phyloP scores from a whole-genome alignment of 768 basidiomycete genomes.

The Pluteus cervinus region DNA sequence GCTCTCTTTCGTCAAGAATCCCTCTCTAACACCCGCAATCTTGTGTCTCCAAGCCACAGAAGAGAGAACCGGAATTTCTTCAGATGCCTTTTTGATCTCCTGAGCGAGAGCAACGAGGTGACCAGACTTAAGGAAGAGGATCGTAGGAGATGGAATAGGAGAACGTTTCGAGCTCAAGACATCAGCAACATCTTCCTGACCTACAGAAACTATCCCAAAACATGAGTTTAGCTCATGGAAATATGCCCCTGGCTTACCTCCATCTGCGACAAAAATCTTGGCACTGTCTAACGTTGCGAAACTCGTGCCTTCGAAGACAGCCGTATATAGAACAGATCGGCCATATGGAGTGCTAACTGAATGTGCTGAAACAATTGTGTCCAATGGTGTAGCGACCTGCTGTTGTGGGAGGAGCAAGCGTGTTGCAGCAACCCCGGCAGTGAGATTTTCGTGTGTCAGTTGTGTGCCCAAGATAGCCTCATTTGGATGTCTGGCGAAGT shows the following conservation, averaged over 20 bases:
- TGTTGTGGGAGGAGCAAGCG: constrained; percentile 73
- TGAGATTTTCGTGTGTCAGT: constrained; percentile 80
- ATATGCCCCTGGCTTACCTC: no score
- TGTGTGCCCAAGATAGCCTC: constrained; percentile 56
- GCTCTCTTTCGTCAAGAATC: constrained; percentile 71
- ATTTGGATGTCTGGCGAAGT: constrained; percentile 50
- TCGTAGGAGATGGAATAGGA: constrained; percentile 68
- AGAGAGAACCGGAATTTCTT: constrained; percentile 50
- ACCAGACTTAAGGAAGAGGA: constrained; percentile 65
- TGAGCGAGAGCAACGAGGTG: constrained; percentile 53
- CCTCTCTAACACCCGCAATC: constrained; percentile 56
- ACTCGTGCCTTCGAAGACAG: constrained; percentile 68
- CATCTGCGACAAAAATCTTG: constrained; percentile 40
- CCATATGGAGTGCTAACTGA: constrained; percentile 74
- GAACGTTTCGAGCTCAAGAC: constrained; percentile 39
- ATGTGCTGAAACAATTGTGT: constrained; percentile 74
- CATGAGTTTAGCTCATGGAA: no score
- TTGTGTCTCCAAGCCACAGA: constrained; percentile 78
- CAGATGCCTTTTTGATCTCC: constrained; percentile 47
- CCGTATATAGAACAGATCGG: constrained; percentile 71
- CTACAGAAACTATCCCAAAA: no score
- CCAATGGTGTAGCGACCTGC: constrained; percentile 59
- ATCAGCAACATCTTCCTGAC: constrained; percentile 38
- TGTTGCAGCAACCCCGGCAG: constrained; percentile 80
- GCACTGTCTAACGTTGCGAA: constrained; percentile 63